Conservation (phyloP, 306 rosid species). For the Cicer judaicum region DNA sequence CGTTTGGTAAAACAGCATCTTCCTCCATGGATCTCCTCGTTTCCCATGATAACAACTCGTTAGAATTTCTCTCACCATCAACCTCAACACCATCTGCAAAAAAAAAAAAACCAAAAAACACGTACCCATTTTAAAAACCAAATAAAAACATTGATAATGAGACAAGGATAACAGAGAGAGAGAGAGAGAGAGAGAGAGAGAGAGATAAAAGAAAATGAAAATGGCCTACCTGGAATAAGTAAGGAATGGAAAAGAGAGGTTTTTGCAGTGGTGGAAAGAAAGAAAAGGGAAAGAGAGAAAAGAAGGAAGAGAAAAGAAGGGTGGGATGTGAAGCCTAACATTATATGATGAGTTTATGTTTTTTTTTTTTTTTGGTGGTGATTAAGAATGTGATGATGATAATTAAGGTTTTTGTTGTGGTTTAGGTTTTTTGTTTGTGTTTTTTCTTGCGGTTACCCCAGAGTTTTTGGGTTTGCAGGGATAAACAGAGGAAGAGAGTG, state of each 20-base stretch:
- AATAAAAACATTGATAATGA: not conserved
- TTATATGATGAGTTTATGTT: constrained; percentile 29
- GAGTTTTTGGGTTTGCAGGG: constrained; percentile 42
- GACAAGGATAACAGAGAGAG: not conserved
- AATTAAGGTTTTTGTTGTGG: constrained; percentile 12
- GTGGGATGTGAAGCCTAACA: constrained; percentile 51
- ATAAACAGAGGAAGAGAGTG: constrained; percentile 39
- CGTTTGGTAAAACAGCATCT: constrained; percentile 17
- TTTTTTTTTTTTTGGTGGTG: not conserved
- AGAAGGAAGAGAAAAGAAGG: constrained; percentile 37
- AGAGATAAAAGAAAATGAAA: not conserved
- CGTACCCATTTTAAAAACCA: not conserved
- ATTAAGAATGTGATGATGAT: not conserved
- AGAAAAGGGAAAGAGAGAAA: constrained; percentile 21
- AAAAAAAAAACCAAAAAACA: not conserved
- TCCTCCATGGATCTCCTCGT: constrained; percentile 67
- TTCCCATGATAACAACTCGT: constrained; percentile 55
- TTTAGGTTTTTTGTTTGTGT: constrained; percentile 27
- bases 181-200: no score
- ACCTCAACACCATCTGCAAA: constrained; percentile 45
- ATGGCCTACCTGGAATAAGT: constrained; percentile 43
- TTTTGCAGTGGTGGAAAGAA: constrained; percentile 37
- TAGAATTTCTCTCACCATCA: constrained; percentile 40
- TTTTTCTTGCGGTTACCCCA: constrained; percentile 44
- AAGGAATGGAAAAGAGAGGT: constrained; percentile 33